Evolutionary conservation across 2,329 filamentous ascomycete species (phyloP).

Genomic region (Alternaria panax): DNA sequence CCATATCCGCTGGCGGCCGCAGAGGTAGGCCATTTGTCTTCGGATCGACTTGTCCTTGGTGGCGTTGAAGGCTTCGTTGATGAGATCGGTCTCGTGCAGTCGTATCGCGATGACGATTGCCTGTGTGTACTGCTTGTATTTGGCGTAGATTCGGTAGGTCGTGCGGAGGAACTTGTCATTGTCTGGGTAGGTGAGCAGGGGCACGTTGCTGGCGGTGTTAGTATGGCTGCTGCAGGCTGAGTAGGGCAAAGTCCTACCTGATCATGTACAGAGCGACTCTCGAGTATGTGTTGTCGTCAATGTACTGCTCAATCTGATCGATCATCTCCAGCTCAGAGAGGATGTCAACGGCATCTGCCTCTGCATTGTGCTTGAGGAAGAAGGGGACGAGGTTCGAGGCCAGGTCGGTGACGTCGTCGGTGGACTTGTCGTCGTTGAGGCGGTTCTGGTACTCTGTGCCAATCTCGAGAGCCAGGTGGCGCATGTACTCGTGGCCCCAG

Average conservation of each 20-base stretch:
- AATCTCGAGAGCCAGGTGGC: constrained; percentile 94
- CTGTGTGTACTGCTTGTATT: constrained; percentile 91
- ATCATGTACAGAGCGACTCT: constrained; percentile 98
- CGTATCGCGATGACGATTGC: constrained; percentile 94
- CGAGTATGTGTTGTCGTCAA: constrained; percentile 93
- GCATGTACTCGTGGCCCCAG: constrained; percentile 98
- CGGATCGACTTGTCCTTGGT: constrained; percentile 82
- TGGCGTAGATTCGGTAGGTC: constrained; percentile 90
- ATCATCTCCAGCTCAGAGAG: constrained; percentile 98
- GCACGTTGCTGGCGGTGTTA: constrained; percentile 76
- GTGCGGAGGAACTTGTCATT: constrained; percentile 95
- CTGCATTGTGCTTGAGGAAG: constrained; percentile 96
- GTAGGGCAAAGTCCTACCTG: constrained; percentile 55
- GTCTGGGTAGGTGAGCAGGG: constrained; percentile 94
- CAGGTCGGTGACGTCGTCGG: constrained; percentile 84
- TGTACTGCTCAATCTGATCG: constrained; percentile 83
- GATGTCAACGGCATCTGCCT: constrained; percentile 96
- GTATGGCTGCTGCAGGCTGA: constrained; percentile 1
- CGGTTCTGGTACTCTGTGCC: constrained; percentile 92
- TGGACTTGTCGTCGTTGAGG: constrained; percentile 82
- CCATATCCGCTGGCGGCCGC: constrained; percentile 89
- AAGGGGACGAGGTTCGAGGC: constrained; percentile 86
- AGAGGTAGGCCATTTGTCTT: constrained; percentile 93
- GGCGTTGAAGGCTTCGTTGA: constrained; percentile 80
- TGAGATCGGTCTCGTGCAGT: constrained; percentile 84